phyloP scores from a whole-genome alignment of 1,284 basidiomycete genomes.

The Hemileia vastatrix region DNA sequence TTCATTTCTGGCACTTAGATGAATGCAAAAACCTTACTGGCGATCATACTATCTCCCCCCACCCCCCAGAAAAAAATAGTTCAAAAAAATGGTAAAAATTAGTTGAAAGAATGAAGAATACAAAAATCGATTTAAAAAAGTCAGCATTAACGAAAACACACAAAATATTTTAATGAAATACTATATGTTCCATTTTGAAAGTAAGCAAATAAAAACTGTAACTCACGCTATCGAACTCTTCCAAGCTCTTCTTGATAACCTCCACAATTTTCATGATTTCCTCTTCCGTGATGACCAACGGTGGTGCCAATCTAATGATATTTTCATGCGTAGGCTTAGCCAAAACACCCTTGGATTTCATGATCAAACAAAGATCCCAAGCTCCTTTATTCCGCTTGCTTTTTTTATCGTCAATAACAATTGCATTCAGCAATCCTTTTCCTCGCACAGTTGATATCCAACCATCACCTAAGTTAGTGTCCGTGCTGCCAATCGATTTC shows the following conservation, averaged over 20 bases:
- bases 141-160: no score
- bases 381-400: slow-evolving; percentile 68
- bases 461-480: not conserved
- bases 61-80: no score
- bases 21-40: no score
- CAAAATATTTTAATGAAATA: no score
- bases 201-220: no score
- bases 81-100: no score
- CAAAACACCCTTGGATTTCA: slow-evolving; percentile 80
- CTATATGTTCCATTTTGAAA: no score
- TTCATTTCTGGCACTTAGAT: no score
- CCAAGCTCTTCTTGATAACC: slow-evolving; percentile 66
- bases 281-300: slow-evolving; percentile 78
- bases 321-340: slow-evolving; percentile 95
- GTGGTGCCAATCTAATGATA: slow-evolving; percentile 90
- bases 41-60: no score
- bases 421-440: slow-evolving; percentile 79
- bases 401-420: slow-evolving; percentile 79
- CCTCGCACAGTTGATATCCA: slow-evolving; percentile 58
- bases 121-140: no score
- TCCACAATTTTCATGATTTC: slow-evolving; percentile 66
- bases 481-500: slow-evolving; percentile 12
- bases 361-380: slow-evolving; percentile 87
- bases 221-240: slow-evolving; percentile 69
- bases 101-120: no score